Evolutionary conservation across 768 basidiomycete genomes (phyloP).

Genomic region (Suillus ampliporus): DNA sequence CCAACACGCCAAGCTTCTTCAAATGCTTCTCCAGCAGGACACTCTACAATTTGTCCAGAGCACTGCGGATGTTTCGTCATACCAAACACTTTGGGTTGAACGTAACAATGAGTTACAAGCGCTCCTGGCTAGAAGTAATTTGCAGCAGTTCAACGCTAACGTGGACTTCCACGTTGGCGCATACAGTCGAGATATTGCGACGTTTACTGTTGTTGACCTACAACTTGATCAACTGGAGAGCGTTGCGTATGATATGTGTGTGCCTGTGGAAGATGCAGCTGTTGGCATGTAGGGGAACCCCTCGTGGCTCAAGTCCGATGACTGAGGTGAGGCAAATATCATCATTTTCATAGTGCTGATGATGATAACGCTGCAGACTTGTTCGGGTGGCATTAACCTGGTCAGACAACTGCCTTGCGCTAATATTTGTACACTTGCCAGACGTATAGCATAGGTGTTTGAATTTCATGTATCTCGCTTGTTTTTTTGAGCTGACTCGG

Average conservation of each 20-base stretch:
- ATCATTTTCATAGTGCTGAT: too few relatives aligned
- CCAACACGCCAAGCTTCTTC: not conserved
- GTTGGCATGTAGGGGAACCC: too few relatives aligned
- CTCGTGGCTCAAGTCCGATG: too few relatives aligned
- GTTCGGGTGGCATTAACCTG: too few relatives aligned
- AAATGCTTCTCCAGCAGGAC: not conserved
- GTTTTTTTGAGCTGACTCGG: too few relatives aligned
- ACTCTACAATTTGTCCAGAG: not conserved
- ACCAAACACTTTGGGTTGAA: not conserved
- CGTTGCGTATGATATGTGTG: too few relatives aligned
- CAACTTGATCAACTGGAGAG: not conserved
- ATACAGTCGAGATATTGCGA: not conserved
- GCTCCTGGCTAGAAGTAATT: not conserved
- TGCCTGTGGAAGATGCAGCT: not conserved
- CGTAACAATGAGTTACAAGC: too few relatives aligned
- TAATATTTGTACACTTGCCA: too few relatives aligned
- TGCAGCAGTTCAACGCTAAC: not conserved
- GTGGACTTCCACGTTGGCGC: not conserved
- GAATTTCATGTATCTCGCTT: too few relatives aligned
- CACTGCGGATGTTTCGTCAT: not conserved
- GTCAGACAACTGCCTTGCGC: too few relatives aligned
- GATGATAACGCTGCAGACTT: too few relatives aligned
- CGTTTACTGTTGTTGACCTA: not conserved
- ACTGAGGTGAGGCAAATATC: not conserved
- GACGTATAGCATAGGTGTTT: too few relatives aligned